These are phyloP conservation scores for Sugiyamaella neomexicana DNA, from an alignment of 1,139 yeast species.

Conservation along the genomic window DNA sequence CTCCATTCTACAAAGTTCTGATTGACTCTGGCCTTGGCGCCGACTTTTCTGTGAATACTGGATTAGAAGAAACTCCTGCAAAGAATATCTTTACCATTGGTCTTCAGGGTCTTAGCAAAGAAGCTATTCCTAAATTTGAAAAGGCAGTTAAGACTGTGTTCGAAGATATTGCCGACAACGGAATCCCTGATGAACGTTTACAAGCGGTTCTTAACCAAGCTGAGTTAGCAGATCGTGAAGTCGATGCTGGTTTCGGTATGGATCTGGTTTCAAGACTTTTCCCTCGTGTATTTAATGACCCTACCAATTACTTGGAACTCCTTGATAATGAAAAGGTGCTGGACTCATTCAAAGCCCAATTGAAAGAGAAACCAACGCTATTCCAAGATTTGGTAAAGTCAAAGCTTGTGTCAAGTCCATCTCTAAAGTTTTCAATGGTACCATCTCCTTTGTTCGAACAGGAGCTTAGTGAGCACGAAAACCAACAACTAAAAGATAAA, in stretches of 20 bases:
- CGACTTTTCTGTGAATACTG: conserved; percentile 86
- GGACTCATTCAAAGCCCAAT: conserved; percentile 59
- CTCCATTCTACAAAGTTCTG: conserved; percentile 80
- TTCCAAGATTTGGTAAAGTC: conserved; percentile 57
- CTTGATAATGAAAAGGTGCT: conserved; percentile 67
- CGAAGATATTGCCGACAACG: conserved; percentile 39
- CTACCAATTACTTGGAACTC: conserved; percentile 68
- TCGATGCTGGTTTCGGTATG: conserved; percentile 88
- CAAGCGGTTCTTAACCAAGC: conserved; percentile 87
- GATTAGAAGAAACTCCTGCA: conserved; percentile 81
- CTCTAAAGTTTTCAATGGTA: conserved; percentile 71
- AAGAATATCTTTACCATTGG: conserved; percentile 82
- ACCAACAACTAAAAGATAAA: conserved; percentile 49
- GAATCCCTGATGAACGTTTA: conserved; percentile 61
- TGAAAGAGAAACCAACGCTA: conserved; percentile 52
- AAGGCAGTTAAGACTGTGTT: conserved; percentile 46
- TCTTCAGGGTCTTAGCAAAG: conserved; percentile 65
- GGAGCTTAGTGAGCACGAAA: conserved; percentile 56
- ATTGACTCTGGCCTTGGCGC: conserved; percentile 84
- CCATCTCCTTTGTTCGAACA: conserved; percentile 61
- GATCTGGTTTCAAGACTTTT: conserved; percentile 69
- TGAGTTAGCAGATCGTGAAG: conserved; percentile 80
- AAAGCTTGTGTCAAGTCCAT: conserved; percentile 54
- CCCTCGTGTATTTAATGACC: conserved; percentile 81
- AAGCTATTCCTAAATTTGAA: conserved; percentile 49